phyloP scores from a whole-genome alignment of 2,329 filamentous ascomycete species.

The Biscogniauxia marginata region DNA sequence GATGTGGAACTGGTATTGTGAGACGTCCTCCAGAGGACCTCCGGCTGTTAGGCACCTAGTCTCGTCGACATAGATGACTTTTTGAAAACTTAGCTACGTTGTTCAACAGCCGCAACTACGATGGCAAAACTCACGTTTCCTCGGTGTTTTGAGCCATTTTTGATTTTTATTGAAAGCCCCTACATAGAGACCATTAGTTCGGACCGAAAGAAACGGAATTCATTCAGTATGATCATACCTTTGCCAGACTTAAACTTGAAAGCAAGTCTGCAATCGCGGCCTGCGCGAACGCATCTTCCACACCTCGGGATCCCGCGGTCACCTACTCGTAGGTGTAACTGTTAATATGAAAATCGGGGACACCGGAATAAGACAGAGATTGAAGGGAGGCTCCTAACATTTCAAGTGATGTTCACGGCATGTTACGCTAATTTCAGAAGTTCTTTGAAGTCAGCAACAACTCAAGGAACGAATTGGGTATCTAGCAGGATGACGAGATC shows the following conservation, averaged over 20 bases:
- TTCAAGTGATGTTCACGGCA: constrained; percentile 49
- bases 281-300: constrained; percentile 32
- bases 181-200: constrained; percentile 6
- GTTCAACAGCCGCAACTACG: neutral
- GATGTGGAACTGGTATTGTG: constrained; percentile 19
- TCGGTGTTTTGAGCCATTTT: constrained; percentile 30
- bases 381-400: constrained; percentile 34
- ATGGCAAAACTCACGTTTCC: constrained; percentile 22
- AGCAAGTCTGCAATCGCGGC: constrained; percentile 32
- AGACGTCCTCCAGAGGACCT: constrained; percentile 20
- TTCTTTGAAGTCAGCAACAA: constrained; percentile 11
- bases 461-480: neutral
- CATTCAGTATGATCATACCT: constrained; percentile 22
- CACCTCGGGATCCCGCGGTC: constrained; percentile 37
- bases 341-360: neutral
- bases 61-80: constrained; percentile 34
- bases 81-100: constrained; percentile 7
- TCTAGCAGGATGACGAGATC: neutral
- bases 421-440: constrained; percentile 36
- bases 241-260: constrained; percentile 36
- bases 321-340: constrained; percentile 31
- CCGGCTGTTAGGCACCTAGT: constrained; percentile 25
- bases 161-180: constrained; percentile 30
- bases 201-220: neutral
- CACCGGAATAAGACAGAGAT: neutral